These are phyloP conservation scores for Hortaea werneckii DNA, from an alignment of 2,329 filamentous ascomycete species.

Conservation along the genomic window DNA sequence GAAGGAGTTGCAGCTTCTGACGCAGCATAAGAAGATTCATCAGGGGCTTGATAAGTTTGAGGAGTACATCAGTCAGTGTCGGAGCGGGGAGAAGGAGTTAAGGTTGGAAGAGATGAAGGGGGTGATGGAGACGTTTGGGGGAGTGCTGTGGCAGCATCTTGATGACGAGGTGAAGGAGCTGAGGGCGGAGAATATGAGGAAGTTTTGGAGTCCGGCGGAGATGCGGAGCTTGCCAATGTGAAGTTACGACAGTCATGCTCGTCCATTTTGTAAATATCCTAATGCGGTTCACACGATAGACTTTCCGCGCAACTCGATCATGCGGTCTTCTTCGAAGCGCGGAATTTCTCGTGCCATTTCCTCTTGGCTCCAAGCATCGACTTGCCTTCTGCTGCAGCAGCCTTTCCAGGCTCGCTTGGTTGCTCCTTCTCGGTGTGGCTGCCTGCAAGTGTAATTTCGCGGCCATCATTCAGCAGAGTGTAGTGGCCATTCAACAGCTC, in stretches of 20 bases:
- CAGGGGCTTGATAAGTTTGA: conserved; percentile 36
- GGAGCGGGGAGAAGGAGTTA: conserved; percentile 51
- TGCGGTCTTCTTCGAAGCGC: conserved; percentile 19
- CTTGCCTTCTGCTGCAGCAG: conserved; percentile 9
- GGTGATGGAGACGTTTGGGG: conserved; percentile 68
- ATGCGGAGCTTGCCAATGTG: conserved; percentile 61
- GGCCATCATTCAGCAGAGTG: conserved; percentile 10
- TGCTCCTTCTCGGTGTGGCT: background rate
- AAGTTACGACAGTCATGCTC: conserved; percentile 1
- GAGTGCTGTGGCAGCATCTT: conserved; percentile 70
- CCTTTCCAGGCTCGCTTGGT: conserved; percentile 2
- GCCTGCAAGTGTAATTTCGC: conserved; percentile 12
- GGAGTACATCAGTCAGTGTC: conserved; percentile 24
- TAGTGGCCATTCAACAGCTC: conserved; percentile 18
- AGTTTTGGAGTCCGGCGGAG: conserved; percentile 69
- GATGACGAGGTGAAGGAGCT: conserved; percentile 74
- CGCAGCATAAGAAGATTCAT: conserved; percentile 72
- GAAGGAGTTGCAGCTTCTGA: conserved; percentile 53
- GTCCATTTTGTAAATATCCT: background rate
- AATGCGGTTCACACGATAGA: background rate
- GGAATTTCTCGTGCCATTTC: conserved; percentile 32
- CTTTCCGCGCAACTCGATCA: background rate
- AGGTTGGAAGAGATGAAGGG: conserved; percentile 50
- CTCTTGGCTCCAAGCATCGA: conserved; percentile 21
- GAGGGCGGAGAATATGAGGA: conserved; percentile 78